Base-by-base conservation (phyloP, 2,329 filamentous ascomycete genomes). In the Fusarium hainanense region DNA sequence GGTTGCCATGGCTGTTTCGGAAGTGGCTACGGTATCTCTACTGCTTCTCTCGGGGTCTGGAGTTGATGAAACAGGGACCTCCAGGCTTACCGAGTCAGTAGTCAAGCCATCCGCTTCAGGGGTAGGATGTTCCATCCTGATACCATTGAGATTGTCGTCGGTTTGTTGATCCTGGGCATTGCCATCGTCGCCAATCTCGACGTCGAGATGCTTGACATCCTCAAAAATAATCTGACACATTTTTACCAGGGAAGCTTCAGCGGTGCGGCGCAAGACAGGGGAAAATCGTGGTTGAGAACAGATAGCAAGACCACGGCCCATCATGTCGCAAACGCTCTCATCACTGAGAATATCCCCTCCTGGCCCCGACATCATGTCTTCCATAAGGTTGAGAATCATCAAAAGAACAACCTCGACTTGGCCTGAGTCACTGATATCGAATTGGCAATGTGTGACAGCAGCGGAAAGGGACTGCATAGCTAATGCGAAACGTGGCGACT, bases 191-290 rank as follows among this genome's bases (percentile, higher is more conserved):
- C 89, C 89, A 23, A 90, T 88, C 76, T 94, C 91, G 48, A 92
- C 86, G 74, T 74, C 93, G 10, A 98, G 83, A 69, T 94, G 90
- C 79, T 97, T 97, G 54, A 99, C 83, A 64, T 97, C 90, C 79
- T 94, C 92, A 78, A 99, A 99, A 75, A 99, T 97, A 71, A 97
- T 94, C 81, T 99, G 96, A 77, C 96, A 98, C 96, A 99, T 99
- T 72, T 93, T 93, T 47, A 98, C 93, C 94, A 99, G 98, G 57
- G 94, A 92, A 76, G 97, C 96, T 80, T 99, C 96, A 3, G 96
- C 96, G 21, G 94, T 97, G 69, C 94, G 88, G 69, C 95, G 89
- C 57, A 99, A 83, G 6, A 98, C 90, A 74, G 98, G 94, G 12
- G 94, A 98, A 66, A 98, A 90, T 58, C 95, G 89, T 58, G 93